These are phyloP conservation scores for Backusella tarrabulga DNA, from an alignment of 192 early-diverging fungal genomes.

Conservation along the genomic window DNA sequence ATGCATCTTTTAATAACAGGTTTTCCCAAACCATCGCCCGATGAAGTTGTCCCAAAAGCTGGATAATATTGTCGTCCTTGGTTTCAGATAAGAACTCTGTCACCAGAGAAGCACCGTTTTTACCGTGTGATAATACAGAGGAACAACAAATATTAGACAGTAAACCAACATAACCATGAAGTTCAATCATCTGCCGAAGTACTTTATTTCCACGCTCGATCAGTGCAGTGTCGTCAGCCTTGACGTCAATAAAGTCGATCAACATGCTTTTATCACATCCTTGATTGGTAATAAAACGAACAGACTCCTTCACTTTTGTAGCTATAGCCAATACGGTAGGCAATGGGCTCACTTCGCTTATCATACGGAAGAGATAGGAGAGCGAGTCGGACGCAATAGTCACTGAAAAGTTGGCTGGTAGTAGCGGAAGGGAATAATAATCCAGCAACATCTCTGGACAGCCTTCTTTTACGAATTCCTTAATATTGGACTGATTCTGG, in stretches of 20 bases:
- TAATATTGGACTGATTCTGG: slow-evolving; percentile 71
- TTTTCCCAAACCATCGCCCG: slow-evolving; percentile 65
- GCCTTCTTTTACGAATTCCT: slow-evolving; percentile 67
- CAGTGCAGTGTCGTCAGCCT: slow-evolving; percentile 32
- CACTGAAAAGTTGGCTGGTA: slow-evolving; percentile 75
- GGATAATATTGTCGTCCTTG: slow-evolving; percentile 47
- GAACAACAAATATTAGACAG: slow-evolving; percentile 71
- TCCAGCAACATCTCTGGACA: slow-evolving; percentile 63
- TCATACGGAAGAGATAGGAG: slow-evolving; percentile 64
- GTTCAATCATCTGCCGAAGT: slow-evolving; percentile 55
- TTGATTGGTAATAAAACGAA: slow-evolving; percentile 43
- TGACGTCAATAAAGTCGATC: slow-evolving; percentile 51
- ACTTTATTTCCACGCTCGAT: slow-evolving; percentile 45
- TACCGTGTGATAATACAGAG: slow-evolving; percentile 61
- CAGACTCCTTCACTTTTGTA: slow-evolving; percentile 45
- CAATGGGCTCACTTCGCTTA: slow-evolving; percentile 64
- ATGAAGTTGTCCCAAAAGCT: slow-evolving; percentile 59
- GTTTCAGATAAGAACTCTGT: slow-evolving; percentile 57
- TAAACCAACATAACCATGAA: slow-evolving; percentile 63
- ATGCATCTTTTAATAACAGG: slow-evolving; percentile 49
- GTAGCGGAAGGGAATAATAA: slow-evolving; percentile 60
- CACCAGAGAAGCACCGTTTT: slow-evolving; percentile 58
- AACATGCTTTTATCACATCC: slow-evolving; percentile 39
- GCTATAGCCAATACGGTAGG: slow-evolving; percentile 54
- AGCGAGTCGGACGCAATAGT: slow-evolving; percentile 64